Evolutionary conservation across 2,329 filamentous ascomycete genomes (phyloP), one percentile per base, ranked within the genome.

Genomic region (Ustilaginoidea virens): DNA sequence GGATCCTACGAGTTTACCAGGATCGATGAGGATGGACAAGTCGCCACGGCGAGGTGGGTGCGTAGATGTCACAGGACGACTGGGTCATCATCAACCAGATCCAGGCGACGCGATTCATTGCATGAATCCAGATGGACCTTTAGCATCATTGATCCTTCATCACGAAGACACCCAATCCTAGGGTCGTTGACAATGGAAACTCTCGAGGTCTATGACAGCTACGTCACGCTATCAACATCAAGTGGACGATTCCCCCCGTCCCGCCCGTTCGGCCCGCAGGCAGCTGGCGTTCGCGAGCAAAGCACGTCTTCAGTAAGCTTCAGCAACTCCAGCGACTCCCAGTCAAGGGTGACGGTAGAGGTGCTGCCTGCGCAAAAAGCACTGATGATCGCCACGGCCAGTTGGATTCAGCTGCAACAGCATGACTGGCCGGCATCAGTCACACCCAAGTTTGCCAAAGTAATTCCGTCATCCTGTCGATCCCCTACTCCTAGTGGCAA

Each of bases 131-230:
- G 70, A 45, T 86, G 75, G 56, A 81, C 72, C 7, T 87, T 87
- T 47, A 83, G 77, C 53, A 70, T 82, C 36, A 74, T 87, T 41
- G 70, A 79, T 39, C 69, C 78, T 0, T 65, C 66, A 26, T 69
- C 67, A 7, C 63, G 77, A 19, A 69, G 75, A 9, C 80, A 87
- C 44, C 80, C 81, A 4, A 69, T 86, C 42, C 66, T 86, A 53
- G 80, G 77, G 1, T 70, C 65, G 2, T 59, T 87, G 25, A 74
- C 68, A 4, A 63, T 63, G 9, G 60, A 62, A 4, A 68, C 63
- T 9, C 65, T 87, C 17, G 73, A 81, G 28, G 67, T 87, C 27
- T 68, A 73, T 34, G 74, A 86, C 38, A 62, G 60, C 3, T 86
- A 82, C 46, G 68, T 60, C 4, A 63, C 66, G 1, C 55, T 73